Conservation (phyloP, 1,139 yeast species). For the Suzukiozyma palmioleophila region DNA sequence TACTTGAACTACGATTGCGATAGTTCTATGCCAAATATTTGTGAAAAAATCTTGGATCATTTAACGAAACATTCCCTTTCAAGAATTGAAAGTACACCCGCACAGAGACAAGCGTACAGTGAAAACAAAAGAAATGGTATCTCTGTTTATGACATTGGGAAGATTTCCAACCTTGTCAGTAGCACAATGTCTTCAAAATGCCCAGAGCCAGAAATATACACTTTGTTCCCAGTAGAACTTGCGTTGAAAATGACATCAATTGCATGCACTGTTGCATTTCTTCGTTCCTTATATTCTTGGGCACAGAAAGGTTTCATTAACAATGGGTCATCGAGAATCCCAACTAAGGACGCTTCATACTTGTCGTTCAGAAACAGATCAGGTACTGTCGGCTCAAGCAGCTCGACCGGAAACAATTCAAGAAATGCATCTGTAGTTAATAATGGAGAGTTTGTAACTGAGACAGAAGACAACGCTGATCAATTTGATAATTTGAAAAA, state of each 20-base stretch:
- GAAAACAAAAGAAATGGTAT: slow-evolving; percentile 59
- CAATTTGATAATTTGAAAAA: slow-evolving; percentile 85
- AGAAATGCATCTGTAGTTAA: slow-evolving; percentile 32
- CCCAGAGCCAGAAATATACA: slow-evolving; percentile 54
- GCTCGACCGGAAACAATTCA: slow-evolving; percentile 24
- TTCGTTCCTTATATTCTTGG: slow-evolving; percentile 83
- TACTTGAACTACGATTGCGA: slow-evolving; percentile 96
- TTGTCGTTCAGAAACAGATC: slow-evolving; percentile 34
- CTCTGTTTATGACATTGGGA: slow-evolving; percentile 69
- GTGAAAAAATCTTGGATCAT: slow-evolving; percentile 77
- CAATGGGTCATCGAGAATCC: slow-evolving; percentile 4
- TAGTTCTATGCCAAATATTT: slow-evolving; percentile 73
- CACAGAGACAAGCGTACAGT: slow-evolving; percentile 62
- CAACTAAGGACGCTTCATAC: slow-evolving; percentile 15
- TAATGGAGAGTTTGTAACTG: slow-evolving; percentile 15
- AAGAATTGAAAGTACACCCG: slow-evolving; percentile 66
- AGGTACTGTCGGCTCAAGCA: slow-evolving; percentile 37
- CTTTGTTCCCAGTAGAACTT: slow-evolving; percentile 69
- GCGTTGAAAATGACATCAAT: slow-evolving; percentile 80
- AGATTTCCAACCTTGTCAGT: slow-evolving; percentile 73
- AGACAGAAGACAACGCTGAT: slow-evolving; percentile 65
- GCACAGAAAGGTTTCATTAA: slow-evolving; percentile 63
- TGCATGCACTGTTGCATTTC: slow-evolving; percentile 74
- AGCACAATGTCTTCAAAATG: slow-evolving; percentile 59
- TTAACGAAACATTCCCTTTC: slow-evolving; percentile 70